Evolutionary conservation across 2,329 filamentous ascomycete genomes (phyloP).

Genomic region (Pleurostoma richardsiae): DNA sequence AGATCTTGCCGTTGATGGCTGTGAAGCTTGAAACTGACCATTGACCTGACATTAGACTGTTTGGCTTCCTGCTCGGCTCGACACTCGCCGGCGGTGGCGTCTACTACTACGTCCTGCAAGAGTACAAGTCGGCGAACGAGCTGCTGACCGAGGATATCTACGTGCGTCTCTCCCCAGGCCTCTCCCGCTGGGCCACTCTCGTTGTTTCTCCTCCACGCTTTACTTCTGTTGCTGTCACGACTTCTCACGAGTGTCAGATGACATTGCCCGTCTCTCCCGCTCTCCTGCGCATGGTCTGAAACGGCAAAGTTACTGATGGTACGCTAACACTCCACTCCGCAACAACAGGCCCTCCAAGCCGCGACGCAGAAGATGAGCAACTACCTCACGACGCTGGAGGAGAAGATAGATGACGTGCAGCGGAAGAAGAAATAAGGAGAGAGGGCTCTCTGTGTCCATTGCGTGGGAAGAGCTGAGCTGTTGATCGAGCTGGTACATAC

Average conservation of each 20-base stretch:
- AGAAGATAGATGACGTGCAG: slow-evolving; percentile 64
- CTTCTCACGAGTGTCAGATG: no score
- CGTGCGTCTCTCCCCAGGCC: slow-evolving; percentile 51
- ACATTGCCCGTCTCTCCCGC: neutral
- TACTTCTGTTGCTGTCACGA: no score
- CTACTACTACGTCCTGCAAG: slow-evolving; percentile 89
- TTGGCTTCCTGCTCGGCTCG: slow-evolving; percentile 86
- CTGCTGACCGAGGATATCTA: slow-evolving; percentile 93
- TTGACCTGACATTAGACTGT: slow-evolving; percentile 51
- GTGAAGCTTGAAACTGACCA: no score
- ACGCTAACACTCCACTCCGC: neutral
- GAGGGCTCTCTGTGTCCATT: neutral
- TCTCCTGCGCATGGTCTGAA: neutral
- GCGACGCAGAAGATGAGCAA: slow-evolving; percentile 81
- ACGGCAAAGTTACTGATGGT: neutral
- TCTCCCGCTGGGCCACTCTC: neutral
- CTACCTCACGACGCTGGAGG: slow-evolving; percentile 78
- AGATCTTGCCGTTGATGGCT: no score
- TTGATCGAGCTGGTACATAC: no score
- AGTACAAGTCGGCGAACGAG: slow-evolving; percentile 92
- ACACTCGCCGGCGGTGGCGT: slow-evolving; percentile 73
- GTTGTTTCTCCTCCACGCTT: neutral
- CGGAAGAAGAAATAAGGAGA: slow-evolving; percentile 57
- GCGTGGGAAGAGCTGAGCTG: no score
- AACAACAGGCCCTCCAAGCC: slow-evolving; percentile 70